Evolutionary conservation across 2,329 filamentous ascomycete species (phyloP).

Genomic region (Sporothrix sp.): DNA sequence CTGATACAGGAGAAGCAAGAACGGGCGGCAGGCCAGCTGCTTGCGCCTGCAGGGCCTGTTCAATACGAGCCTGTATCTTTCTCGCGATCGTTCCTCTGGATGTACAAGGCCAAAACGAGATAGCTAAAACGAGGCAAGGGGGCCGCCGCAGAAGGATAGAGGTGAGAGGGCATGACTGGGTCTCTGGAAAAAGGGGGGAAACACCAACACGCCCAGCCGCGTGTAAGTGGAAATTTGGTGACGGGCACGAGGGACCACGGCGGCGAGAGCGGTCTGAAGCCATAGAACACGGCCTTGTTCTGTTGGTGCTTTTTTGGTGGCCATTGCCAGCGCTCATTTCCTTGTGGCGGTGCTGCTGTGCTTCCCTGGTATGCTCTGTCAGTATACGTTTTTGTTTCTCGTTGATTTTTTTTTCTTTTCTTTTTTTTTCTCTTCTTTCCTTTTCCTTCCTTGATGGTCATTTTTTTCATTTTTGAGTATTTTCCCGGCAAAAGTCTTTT

Average conservation of each 20-base stretch:
- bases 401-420: neutral
- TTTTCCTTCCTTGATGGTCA: neutral
- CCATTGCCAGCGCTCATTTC: too few relatives aligned
- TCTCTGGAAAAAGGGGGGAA: neutral
- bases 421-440: neutral
- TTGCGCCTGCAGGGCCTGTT: too few relatives aligned
- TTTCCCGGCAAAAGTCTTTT: neutral
- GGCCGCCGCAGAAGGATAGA: too few relatives aligned
- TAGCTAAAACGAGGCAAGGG: neutral
- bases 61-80: too few relatives aligned
- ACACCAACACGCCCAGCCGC: neutral
- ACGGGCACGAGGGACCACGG: neutral
- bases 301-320: too few relatives aligned
- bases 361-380: too few relatives aligned
- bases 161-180: constrained; percentile 1
- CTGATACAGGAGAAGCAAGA: too few relatives aligned
- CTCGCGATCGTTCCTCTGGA: too few relatives aligned
- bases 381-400: neutral
- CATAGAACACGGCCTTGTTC: too few relatives aligned
- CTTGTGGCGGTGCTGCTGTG: too few relatives aligned
- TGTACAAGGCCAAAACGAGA: neutral
- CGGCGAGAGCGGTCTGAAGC: neutral
- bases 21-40: too few relatives aligned
- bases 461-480: neutral
- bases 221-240: neutral